Conservation (phyloP, 257 asterid genomes). For the Ballota nigra region DNA sequence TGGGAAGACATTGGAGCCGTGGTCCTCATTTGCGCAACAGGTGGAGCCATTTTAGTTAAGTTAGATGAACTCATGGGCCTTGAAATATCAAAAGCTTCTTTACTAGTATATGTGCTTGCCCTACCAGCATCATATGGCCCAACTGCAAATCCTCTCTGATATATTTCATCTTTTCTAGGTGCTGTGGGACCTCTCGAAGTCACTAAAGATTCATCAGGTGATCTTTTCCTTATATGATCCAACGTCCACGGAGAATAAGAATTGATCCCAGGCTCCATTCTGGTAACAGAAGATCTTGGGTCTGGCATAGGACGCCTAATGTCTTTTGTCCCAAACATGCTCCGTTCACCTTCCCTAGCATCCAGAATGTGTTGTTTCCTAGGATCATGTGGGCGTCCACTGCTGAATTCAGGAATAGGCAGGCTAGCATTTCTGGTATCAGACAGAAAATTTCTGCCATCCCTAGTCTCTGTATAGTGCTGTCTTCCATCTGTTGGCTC, state of each 20-base stretch:
- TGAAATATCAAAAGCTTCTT: slow-evolving; percentile 52
- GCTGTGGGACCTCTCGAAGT: slow-evolving; percentile 54
- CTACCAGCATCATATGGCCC: slow-evolving; percentile 55
- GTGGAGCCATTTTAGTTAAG: slow-evolving; percentile 45
- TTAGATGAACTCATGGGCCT: slow-evolving; percentile 48
- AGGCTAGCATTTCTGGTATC: slow-evolving; percentile 34
- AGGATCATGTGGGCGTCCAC: slow-evolving; percentile 29
- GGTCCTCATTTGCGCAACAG: slow-evolving; percentile 49
- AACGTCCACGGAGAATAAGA: slow-evolving; percentile 78
- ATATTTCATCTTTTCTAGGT: slow-evolving; percentile 56
- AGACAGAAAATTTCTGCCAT: slow-evolving; percentile 32
- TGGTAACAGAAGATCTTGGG: slow-evolving; percentile 41
- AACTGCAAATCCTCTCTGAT: slow-evolving; percentile 42
- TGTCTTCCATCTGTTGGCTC: slow-evolving; percentile 38
- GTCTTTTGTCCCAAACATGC: slow-evolving; percentile 39
- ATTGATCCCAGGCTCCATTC: slow-evolving; percentile 40
- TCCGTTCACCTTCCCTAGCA: slow-evolving; percentile 34
- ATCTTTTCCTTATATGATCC: slow-evolving; percentile 69
- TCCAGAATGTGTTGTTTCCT: slow-evolving; percentile 37
- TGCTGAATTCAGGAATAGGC: slow-evolving; percentile 31
- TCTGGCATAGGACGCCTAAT: slow-evolving; percentile 42
- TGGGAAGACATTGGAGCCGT: slow-evolving; percentile 40
- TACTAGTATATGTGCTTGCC: slow-evolving; percentile 44
- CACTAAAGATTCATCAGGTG: slow-evolving; percentile 52
- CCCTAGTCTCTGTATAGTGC: slow-evolving; percentile 34